phyloP scores from a whole-genome alignment of 2,329 filamentous ascomycete genomes.

The Phaeosphaeria sp. region DNA sequence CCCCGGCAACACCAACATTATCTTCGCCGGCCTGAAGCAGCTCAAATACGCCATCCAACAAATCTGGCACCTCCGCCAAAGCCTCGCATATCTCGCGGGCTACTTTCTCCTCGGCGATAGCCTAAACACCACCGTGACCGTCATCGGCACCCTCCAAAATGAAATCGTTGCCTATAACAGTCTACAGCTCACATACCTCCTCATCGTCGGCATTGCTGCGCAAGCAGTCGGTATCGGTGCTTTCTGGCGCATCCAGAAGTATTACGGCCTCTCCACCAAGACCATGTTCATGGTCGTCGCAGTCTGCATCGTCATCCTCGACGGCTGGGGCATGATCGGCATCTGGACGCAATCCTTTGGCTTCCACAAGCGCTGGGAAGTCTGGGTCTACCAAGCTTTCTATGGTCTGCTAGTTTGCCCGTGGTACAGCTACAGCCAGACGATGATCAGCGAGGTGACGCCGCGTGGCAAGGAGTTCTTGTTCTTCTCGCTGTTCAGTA shows the following conservation, averaged over 20 bases:
- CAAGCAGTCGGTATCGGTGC: conserved; percentile 68
- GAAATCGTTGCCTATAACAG: conserved; percentile 70
- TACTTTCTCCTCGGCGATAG: conserved; percentile 75
- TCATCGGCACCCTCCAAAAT: conserved; percentile 71
- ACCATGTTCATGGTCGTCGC: conserved; percentile 73
- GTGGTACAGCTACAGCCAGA: conserved; percentile 75
- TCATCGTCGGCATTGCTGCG: conserved; percentile 70
- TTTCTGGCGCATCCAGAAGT: conserved; percentile 68
- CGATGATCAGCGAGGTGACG: conserved; percentile 74
- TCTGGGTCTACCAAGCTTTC: conserved; percentile 60
- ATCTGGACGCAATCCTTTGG: conserved; percentile 63
- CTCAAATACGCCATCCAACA: conserved; percentile 61
- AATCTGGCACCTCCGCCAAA: conserved; percentile 71
- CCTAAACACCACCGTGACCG: conserved; percentile 73
- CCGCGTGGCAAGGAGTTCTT: conserved; percentile 73
- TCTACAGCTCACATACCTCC: conserved; percentile 68
- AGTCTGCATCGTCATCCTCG: conserved; percentile 66
- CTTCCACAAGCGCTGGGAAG: conserved; percentile 62
- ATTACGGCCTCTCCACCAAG: conserved; percentile 67
- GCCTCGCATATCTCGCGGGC: conserved; percentile 65
- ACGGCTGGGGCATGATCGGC: conserved; percentile 66
- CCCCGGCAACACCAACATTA: conserved; percentile 59
- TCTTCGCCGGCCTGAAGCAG: conserved; percentile 67
- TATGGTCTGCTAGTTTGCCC: conserved; percentile 73
- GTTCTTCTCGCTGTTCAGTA: conserved; percentile 73